These are phyloP conservation scores for Elaphomyces granulatus DNA, from an alignment of 495 filamentous ascomycete genomes.

Conservation along the genomic window DNA sequence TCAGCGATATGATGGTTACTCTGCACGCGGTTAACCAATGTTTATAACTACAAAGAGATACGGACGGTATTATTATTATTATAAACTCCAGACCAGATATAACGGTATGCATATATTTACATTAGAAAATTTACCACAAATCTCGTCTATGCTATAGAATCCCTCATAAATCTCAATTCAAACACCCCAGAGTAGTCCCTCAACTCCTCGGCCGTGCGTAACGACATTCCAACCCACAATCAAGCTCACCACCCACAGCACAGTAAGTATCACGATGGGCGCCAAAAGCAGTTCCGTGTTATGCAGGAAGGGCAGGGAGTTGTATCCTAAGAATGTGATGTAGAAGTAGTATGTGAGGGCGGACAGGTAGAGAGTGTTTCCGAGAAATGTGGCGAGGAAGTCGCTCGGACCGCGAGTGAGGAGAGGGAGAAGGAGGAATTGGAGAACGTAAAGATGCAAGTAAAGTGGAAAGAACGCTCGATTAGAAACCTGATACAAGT, in stretches of 20 bases:
- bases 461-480: conserved; percentile 63
- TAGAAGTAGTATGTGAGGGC: conserved; percentile 58
- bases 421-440: conserved; percentile 56
- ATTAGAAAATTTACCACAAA: too few species aligned
- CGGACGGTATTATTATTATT: too few species aligned
- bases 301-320: conserved; percentile 58
- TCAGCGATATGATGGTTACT: too few species aligned
- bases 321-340: conserved; percentile 64
- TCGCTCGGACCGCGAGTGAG: conserved; percentile 29
- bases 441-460: conserved; percentile 56
- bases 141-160: too few species aligned
- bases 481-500: conserved; percentile 42
- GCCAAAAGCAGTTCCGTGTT: conserved; percentile 57
- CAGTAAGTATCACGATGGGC: conserved; percentile 43
- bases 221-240: conserved; percentile 34
- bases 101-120: conserved; percentile 8
- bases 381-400: conserved; percentile 48
- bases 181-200: conserved; percentile 34
- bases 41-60: too few species aligned
- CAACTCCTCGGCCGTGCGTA: conserved; percentile 29
- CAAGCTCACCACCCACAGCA: conserved; percentile 50
- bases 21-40: too few species aligned
- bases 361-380: conserved; percentile 56
- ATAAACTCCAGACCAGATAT: too few species aligned
- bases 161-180: too few species aligned